Evolutionary conservation across 371 early-diverging fungal species (phyloP).

Genomic region (Mortierella sp.): DNA sequence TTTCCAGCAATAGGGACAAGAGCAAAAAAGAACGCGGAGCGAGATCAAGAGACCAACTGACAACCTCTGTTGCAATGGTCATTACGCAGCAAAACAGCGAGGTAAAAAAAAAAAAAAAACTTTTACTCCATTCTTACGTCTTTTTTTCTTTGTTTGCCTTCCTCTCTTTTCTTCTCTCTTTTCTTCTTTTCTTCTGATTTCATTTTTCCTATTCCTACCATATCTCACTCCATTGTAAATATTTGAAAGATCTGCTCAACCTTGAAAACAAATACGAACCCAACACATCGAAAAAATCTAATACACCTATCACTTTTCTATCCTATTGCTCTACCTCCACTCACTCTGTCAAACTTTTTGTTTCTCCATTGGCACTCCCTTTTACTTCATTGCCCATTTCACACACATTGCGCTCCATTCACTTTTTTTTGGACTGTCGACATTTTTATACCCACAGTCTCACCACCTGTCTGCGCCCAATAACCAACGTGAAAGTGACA

Average conservation of each 20-base stretch:
- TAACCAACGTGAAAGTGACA: too few species aligned
- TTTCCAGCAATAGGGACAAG: conserved; percentile 6
- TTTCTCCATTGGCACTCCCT: neutral
- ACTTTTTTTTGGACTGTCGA: neutral
- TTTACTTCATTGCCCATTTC: neutral
- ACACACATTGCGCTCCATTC: neutral
- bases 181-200: neutral
- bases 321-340: neutral
- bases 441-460: neutral
- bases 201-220: conserved; percentile 1
- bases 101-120: neutral
- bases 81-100: neutral
- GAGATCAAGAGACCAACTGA: conserved; percentile 14
- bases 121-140: neutral
- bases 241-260: neutral
- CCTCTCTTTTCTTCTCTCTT: conserved; percentile 4
- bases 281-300: too few species aligned
- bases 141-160: neutral
- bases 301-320: neutral
- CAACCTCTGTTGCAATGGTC: neutral
- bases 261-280: neutral
- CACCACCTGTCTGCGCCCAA: neutral
- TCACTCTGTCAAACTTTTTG: neutral
- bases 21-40: neutral
- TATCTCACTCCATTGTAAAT: neutral